These are phyloP conservation scores for Misopates orontium DNA, from an alignment of 257 asterid species.

Conservation along the genomic window DNA sequence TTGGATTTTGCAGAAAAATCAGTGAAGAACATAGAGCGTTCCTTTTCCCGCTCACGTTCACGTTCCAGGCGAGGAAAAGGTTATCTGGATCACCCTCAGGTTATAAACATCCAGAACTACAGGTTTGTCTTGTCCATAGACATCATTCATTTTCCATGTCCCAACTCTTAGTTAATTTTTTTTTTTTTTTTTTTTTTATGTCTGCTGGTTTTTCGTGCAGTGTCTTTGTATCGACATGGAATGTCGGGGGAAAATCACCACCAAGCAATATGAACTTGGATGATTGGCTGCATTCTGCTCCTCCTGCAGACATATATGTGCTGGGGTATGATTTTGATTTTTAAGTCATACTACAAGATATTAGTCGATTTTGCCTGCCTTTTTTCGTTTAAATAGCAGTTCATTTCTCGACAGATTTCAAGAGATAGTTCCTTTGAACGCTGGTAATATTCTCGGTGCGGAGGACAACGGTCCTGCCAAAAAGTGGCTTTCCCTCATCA, in stretches of 20 bases:
- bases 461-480: conserved; percentile 99
- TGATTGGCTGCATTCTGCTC: conserved; percentile 95
- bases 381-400: conserved; percentile 11
- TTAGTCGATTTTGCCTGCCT: not conserved
- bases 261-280: conserved; percentile 74
- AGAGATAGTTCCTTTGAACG: conserved; percentile 95
- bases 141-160: conserved; percentile 8
- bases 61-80: conserved; percentile 72
- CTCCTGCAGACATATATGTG: conserved; percentile 96
- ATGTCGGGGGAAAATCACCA: conserved; percentile 95
- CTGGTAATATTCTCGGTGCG: conserved; percentile 93
- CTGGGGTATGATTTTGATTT: conserved; percentile 64
- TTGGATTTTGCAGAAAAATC: conserved; percentile 65
- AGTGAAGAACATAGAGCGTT: conserved; percentile 53
- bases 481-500: conserved; percentile 78
- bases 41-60: conserved; percentile 69
- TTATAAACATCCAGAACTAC: conserved; percentile 76
- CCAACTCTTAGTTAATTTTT: conserved; percentile 4
- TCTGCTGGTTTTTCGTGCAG: conserved; percentile 37
- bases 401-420: conserved; percentile 61
- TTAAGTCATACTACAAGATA: not conserved
- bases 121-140: conserved; percentile 32
- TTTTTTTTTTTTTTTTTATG: too few relatives aligned
- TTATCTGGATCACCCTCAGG: conserved; percentile 94
- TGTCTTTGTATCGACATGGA: conserved; percentile 91